These are phyloP conservation scores for Geranium incanum DNA, from an alignment of 441 rosid genomes.

Conservation along the genomic window DNA sequence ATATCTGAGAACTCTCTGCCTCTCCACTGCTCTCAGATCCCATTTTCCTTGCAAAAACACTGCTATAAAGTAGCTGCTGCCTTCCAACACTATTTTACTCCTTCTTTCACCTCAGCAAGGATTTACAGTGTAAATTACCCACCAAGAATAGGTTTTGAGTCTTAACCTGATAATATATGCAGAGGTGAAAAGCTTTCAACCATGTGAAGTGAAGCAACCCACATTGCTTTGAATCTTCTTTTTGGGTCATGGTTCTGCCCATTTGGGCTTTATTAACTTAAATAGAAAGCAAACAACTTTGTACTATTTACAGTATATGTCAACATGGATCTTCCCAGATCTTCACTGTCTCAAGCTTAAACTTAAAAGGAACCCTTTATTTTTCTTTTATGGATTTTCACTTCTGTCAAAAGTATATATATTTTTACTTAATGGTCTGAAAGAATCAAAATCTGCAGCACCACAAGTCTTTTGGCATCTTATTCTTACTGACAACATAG, in stretches of 20 bases:
- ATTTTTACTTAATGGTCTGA: background rate
- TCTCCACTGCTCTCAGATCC: background rate
- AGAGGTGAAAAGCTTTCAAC: too few species aligned
- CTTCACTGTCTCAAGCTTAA: background rate
- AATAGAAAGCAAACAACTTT: background rate
- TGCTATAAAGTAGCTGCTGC: background rate
- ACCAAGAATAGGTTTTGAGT: too few species aligned
- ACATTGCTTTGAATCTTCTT: background rate
- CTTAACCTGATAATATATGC: too few species aligned
- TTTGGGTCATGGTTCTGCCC: background rate
- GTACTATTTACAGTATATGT: background rate
- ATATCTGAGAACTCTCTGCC: too few species aligned
- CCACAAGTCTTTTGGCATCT: background rate
- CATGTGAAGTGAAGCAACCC: background rate
- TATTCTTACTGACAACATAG: background rate
- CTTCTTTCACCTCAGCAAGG: too few species aligned
- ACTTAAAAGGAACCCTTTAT: background rate
- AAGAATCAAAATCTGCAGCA: background rate
- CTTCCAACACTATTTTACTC: too few species aligned
- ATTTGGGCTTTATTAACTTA: background rate
- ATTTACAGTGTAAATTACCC: too few species aligned
- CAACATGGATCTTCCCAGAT: background rate
- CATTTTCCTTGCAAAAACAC: conserved; percentile 1
- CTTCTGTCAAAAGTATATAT: background rate
- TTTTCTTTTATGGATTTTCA: background rate